Evolutionary conservation across 768 basidiomycete genomes (phyloP).

Genomic region (Coprinellus micaceus): DNA sequence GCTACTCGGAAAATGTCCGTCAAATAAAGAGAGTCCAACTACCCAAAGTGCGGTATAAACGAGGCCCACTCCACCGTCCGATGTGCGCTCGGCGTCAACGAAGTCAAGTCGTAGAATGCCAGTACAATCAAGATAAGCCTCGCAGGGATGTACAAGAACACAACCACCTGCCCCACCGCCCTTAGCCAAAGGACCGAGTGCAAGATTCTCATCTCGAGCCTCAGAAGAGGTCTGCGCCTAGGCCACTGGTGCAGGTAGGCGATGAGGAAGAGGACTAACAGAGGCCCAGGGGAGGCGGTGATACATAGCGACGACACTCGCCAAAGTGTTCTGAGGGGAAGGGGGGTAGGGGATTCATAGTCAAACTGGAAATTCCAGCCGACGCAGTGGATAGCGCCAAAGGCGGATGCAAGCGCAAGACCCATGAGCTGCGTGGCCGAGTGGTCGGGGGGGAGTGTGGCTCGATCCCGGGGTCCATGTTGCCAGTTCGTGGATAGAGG

Average conservation of each 20-base stretch:
- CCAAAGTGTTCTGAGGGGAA: too few species aligned
- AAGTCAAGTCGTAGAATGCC: constrained; percentile 7
- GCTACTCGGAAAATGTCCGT: too few species aligned
- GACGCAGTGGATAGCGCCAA: constrained; percentile 20
- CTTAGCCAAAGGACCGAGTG: neutral
- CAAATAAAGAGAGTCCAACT: too few species aligned
- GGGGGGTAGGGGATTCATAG: constrained; percentile 13
- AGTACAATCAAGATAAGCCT: constrained; percentile 8
- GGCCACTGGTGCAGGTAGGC: constrained; percentile 8
- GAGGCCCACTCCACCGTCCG: constrained; percentile 7
- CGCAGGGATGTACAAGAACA: constrained; percentile 5
- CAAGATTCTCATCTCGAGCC: neutral
- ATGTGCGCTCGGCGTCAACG: neutral
- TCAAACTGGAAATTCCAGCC: constrained; percentile 19
- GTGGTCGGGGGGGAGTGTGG: neutral
- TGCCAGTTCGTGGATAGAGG: neutral
- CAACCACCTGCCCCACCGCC: neutral
- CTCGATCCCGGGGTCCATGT: neutral
- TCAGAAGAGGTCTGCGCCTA: neutral
- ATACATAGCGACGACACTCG: constrained; percentile 8
- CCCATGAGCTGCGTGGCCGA: neutral
- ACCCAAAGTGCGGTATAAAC: constrained; percentile 9
- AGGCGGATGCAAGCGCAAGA: constrained; percentile 9
- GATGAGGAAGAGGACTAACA: constrained; percentile 1
- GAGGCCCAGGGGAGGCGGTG: neutral